A percentile compares a stretch with the other conserved stretches of the same genome.
These are phyloP conservation scores for Globisporangium spinosum DNA, from an alignment of 352 stramenopile species.

Conservation along the genomic window DNA sequence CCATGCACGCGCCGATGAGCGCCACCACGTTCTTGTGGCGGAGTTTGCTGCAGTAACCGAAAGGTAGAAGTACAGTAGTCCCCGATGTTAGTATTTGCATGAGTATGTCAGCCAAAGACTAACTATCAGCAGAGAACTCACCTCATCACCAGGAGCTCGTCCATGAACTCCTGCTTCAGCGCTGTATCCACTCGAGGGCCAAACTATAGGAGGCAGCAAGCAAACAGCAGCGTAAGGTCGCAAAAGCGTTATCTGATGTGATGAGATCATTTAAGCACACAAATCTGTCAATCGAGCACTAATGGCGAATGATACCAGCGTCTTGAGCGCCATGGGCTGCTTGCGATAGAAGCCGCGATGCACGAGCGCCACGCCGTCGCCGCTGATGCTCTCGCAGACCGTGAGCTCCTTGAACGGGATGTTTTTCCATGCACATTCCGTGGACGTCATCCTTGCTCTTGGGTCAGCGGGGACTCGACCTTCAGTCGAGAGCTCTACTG, in stretches of 20 bases:
- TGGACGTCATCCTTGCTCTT: neutral
- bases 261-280: too few species aligned
- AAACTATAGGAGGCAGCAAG: slow-evolving; percentile 46
- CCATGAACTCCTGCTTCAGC: slow-evolving; percentile 91
- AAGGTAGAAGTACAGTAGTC: neutral
- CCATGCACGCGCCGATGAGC: slow-evolving; percentile 68
- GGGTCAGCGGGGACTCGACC: neutral
- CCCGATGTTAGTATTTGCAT: too few species aligned
- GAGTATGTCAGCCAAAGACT: slow-evolving; percentile 13
- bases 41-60: slow-evolving; percentile 30
- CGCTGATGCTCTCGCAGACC: slow-evolving; percentile 82
- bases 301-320: slow-evolving; percentile 43
- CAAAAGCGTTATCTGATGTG: too few species aligned
- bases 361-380: slow-evolving; percentile 89
- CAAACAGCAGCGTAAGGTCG: too few species aligned
- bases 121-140: slow-evolving; percentile 17
- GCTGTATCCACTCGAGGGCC: slow-evolving; percentile 77
- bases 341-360: slow-evolving; percentile 76
- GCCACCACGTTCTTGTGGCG: slow-evolving; percentile 73
- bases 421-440: slow-evolving; percentile 46
- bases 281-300: too few species aligned
- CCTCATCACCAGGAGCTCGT: slow-evolving; percentile 91
- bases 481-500: neutral
- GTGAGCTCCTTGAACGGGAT: slow-evolving; percentile 80
- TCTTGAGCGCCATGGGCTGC: slow-evolving; percentile 83